Evolutionary conservation across 1,284 basidiomycete genomes (phyloP), one percentile per base, ranked within the genome.

Genomic region (Trametes polyzona): DNA sequence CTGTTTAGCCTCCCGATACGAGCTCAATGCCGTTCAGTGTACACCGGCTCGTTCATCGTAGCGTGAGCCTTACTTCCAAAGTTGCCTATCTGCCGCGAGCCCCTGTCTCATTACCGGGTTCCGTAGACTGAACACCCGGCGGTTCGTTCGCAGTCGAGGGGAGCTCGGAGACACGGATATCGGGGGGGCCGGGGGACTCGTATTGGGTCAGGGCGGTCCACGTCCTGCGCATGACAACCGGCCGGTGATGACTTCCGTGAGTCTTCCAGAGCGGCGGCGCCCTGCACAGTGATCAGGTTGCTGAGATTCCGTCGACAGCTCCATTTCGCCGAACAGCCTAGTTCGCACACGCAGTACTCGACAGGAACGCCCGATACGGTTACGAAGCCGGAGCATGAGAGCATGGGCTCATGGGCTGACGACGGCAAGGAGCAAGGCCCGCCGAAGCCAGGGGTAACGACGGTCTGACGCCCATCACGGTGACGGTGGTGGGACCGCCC

Each of bases 101-200:
- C 30, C 12, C 3, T 14, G 10, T 9, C 19, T 12, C 3, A 29
- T 33, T 9, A 47, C 19, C 2, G 14, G 9, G 7, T 4, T 4
- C 1, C 26, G 12, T 14, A 52, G 50, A 4, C 50, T 52, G 32
- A 52, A 52, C 32, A 52, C 50, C 23, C 50, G 50, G 5, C 50
- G 44, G 32, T 42, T 52, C 27, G 41, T 52, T 2, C 40, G 41
- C 16, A 43, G 40, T 10, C 50, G 50, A 12, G 50, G 50, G 3
- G 50, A 52, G 32, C 41, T 52, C 14, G 32, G 44, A 32, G 32
- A 52, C 21, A 29, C 27, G 16, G 35, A 52, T 33, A 23, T 46
- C n/a, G 33, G 24, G 19, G n/a, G n/a, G n/a, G 40, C 9, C 23
- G 51, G 27, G n/a, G 26, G 44, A 24, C 8, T 52, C 17, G 35